These are phyloP conservation scores for Fusarium keratoplasticum DNA, from an alignment of 2,329 filamentous ascomycete species.

Conservation along the genomic window DNA sequence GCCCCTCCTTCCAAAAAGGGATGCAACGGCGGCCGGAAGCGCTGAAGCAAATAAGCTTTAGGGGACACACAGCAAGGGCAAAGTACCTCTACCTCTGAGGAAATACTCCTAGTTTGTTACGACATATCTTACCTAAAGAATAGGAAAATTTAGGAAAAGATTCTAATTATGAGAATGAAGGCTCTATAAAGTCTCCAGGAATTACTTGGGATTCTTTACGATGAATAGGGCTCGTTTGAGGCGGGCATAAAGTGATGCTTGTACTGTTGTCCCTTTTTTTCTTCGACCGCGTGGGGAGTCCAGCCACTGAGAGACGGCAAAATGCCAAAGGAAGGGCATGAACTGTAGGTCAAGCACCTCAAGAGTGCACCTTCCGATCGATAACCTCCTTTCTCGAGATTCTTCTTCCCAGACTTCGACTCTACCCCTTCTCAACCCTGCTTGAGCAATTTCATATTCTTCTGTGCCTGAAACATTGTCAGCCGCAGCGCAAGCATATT, in stretches of 20 bases:
- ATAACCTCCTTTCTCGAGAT: neutral
- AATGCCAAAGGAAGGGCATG: neutral
- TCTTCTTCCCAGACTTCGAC: neutral
- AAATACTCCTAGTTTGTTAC: too few relatives aligned
- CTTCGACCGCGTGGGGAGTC: too few relatives aligned
- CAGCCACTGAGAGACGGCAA: neutral
- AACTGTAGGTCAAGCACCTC: neutral
- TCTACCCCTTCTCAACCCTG: neutral
- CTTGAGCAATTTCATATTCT: neutral
- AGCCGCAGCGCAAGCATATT: neutral
- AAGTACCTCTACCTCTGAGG: too few relatives aligned
- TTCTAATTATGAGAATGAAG: too few relatives aligned
- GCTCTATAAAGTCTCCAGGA: too few relatives aligned
- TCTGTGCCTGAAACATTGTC: neutral
- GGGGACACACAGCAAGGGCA: neutral
- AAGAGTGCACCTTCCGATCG: neutral
- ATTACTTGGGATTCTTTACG: too few relatives aligned
- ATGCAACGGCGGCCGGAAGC: neutral
- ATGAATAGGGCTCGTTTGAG: too few relatives aligned
- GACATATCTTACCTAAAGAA: too few relatives aligned
- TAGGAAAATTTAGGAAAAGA: too few relatives aligned
- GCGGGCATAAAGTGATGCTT: too few relatives aligned
- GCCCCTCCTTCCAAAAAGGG: conserved; percentile 31
- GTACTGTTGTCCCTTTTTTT: too few relatives aligned
- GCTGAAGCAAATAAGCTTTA: neutral